A percentile compares a stretch with the other conserved stretches of the same genome.
These are phyloP conservation scores for Pezicula carpinea DNA, from an alignment of 2,329 filamentous ascomycete genomes.

Conservation along the genomic window DNA sequence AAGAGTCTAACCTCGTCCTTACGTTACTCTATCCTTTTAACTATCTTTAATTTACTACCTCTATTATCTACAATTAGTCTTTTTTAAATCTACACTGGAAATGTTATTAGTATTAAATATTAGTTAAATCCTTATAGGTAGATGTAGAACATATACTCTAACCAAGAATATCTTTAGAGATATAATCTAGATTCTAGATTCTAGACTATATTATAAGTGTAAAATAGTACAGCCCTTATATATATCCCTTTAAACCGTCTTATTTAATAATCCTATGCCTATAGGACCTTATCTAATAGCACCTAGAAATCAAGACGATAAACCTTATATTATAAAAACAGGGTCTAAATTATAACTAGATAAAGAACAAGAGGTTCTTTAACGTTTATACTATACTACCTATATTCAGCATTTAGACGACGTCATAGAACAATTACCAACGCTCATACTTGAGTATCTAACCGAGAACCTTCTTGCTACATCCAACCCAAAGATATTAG, in stretches of 20 bases:
- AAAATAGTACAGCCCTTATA: too few species aligned
- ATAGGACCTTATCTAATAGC: neutral
- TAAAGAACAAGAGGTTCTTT: constrained; percentile 12
- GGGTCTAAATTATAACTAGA: constrained; percentile 3
- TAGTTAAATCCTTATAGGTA: neutral
- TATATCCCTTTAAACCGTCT: too few species aligned
- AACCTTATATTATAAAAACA: neutral
- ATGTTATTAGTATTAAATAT: neutral
- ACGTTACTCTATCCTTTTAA: too few species aligned
- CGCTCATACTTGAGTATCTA: constrained; percentile 11
- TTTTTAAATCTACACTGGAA: neutral
- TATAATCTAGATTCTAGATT: too few species aligned
- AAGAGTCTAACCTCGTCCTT: too few species aligned
- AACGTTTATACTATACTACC: constrained; percentile 6
- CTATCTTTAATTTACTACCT: too few species aligned
- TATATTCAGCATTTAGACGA: constrained; percentile 11
- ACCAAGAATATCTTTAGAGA: neutral
- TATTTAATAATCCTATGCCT: too few species aligned
- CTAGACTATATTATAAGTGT: neutral
- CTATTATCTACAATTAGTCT: too few species aligned
- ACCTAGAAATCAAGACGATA: neutral
- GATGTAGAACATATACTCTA: neutral
- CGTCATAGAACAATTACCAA: constrained; percentile 9
- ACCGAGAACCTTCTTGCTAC: constrained; percentile 12
- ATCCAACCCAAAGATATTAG: constrained; percentile 7